A percentile compares a stretch with the other conserved stretches of the same genome.
Evolutionary conservation across 2,329 filamentous ascomycete species (phyloP).

Genomic region (Nothophoma quercina): DNA sequence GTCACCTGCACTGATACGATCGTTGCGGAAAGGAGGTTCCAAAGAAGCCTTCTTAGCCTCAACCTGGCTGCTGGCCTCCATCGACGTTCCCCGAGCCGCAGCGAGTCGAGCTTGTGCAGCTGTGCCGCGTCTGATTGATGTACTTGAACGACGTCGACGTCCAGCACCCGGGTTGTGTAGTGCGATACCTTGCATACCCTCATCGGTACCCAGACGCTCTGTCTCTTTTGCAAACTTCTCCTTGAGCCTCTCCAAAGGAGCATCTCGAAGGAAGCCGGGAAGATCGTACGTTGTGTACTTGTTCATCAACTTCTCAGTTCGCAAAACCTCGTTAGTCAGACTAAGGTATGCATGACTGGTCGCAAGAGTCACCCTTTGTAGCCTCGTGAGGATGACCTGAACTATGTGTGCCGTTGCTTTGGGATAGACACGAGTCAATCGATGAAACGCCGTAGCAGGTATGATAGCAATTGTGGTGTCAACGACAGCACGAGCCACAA

Average conservation of each 20-base stretch:
- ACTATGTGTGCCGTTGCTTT: slow-evolving; percentile 97
- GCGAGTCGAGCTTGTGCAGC: slow-evolving; percentile 71
- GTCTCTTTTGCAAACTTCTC: slow-evolving; percentile 89
- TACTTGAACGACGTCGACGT: slow-evolving; percentile 74
- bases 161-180: slow-evolving; percentile 79
- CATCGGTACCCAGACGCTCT: slow-evolving; percentile 80
- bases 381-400: slow-evolving; percentile 92
- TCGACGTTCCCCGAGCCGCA: slow-evolving; percentile 53
- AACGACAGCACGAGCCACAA: slow-evolving; percentile 92
- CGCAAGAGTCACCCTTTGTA: slow-evolving; percentile 92
- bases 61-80: slow-evolving; percentile 31
- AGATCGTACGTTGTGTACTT: slow-evolving; percentile 90
- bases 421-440: slow-evolving; percentile 91
- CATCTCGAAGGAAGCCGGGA: slow-evolving; percentile 86
- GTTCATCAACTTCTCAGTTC: slow-evolving; percentile 93
- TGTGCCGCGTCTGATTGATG: slow-evolving; percentile 76
- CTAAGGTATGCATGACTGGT: slow-evolving; percentile 96
- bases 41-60: slow-evolving; percentile 34
- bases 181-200: slow-evolving; percentile 90
- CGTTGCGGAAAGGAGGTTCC: slow-evolving; percentile 37
- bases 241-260: slow-evolving; percentile 83
- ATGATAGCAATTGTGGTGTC: slow-evolving; percentile 99
- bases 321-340: slow-evolving; percentile 86
- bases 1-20: slow-evolving; percentile 66
- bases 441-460: slow-evolving; percentile 91